A percentile compares a stretch with the other conserved stretches of the same genome.
Evolutionary conservation across 345 rosid species (phyloP).

Genomic region (Erucastrum elatum): DNA sequence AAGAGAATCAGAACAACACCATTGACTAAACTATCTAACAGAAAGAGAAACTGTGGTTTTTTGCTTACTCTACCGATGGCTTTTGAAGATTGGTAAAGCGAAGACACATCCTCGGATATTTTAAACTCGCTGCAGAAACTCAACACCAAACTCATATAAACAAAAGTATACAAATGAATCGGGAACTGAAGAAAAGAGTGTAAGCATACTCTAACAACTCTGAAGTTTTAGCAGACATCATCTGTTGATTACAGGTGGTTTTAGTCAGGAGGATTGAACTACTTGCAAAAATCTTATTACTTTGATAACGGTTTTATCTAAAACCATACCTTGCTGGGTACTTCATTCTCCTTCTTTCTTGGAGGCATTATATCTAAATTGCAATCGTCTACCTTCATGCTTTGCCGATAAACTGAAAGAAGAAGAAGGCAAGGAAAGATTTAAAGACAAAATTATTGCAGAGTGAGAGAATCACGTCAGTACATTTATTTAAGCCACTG

Average conservation of each 20-base stretch:
- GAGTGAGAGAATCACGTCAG: no score
- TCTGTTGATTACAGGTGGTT: neutral
- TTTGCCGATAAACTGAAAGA: constrained; percentile 13
- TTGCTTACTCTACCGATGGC: constrained; percentile 63
- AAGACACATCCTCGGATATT: constrained; percentile 56
- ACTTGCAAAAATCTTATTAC: neutral
- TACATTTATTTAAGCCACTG: no score
- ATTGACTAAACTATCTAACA: neutral
- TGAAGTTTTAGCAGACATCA: constrained; percentile 43
- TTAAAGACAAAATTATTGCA: no score
- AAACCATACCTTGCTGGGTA: constrained; percentile 40
- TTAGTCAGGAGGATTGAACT: neutral
- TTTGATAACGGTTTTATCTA: neutral
- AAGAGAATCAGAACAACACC: neutral
- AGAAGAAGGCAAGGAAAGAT: neutral
- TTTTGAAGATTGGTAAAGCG: constrained; percentile 56
- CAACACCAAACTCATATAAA: neutral
- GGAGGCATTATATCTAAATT: constrained; percentile 57
- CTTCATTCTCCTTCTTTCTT: constrained; percentile 50
- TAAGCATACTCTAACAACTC: constrained; percentile 60
- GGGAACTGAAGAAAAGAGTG: neutral
- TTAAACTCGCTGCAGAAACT: constrained; percentile 59
- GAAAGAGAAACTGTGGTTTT: neutral
- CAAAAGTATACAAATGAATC: neutral
- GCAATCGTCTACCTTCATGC: constrained; percentile 48